A percentile compares a stretch with the other conserved stretches of the same genome.
phyloP scores from a whole-genome alignment of 257 asterid species.

The Solanum megistacrolobum region DNA sequence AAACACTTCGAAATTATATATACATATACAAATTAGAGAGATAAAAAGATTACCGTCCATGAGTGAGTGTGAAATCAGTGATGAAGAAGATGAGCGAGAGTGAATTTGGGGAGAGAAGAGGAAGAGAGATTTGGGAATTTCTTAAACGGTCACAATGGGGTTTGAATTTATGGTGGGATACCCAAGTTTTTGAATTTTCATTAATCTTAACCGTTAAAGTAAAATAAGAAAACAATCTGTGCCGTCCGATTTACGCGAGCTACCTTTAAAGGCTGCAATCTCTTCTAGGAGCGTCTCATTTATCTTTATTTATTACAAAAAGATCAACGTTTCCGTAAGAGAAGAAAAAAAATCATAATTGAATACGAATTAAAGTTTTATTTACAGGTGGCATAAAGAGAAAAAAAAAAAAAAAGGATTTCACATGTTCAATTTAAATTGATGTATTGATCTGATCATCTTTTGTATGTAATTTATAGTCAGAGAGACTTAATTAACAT shows the following conservation, averaged over 20 bases:
- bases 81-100: neutral
- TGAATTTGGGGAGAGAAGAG: neutral
- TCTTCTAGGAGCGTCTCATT: neutral
- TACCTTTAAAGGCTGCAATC: neutral
- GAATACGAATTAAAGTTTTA: neutral
- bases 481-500: neutral
- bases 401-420: no score
- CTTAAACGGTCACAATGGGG: constrained; percentile 23
- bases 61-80: neutral
- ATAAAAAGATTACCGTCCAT: constrained; percentile 49
- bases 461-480: no score
- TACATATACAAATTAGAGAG: neutral
- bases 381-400: neutral
- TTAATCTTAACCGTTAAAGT: neutral
- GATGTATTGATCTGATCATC: neutral
- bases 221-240: neutral
- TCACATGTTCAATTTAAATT: neutral
- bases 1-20: neutral
- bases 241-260: neutral
- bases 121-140: constrained; percentile 1
- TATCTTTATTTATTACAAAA: neutral
- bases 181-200: neutral
- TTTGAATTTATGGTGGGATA: neutral
- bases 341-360: no score
- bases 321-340: no score